Base-by-base conservation (phyloP, 371 early-diverging fungal species). In the Mortierella sp. region DNA sequence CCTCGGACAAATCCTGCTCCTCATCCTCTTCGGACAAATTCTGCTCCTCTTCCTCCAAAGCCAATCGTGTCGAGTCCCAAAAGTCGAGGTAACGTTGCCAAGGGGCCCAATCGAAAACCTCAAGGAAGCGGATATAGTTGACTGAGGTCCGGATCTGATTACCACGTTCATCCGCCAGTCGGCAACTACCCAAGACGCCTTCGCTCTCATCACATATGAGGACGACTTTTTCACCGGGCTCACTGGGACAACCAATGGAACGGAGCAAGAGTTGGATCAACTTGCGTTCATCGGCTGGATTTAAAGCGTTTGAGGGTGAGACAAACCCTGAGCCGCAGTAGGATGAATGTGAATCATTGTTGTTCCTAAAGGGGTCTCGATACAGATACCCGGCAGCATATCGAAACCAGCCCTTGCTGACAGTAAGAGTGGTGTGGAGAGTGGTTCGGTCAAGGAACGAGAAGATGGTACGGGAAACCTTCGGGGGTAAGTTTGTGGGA, bases 91-190 rank as follows among this genome's bases (percentile, higher is more conserved):
- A 63, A 3, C 64, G 64, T n/a, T 50, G 24, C 64, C 55, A 63
- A 3, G 64, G 64, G 17, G 64, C 64, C 64, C 64, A 63, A 17
- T 63, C 64, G 24, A 63, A 50, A 12, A 63, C 56, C 50, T 63
- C 64, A 11, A 63, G 64, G 26, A 63, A 50, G 11, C 43, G 56
- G 30, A 63, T 56, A 32, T 63, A 63, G 32, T 63, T 63, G 43
- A 47, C 49, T 2, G 56, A 54, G 55, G 56, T 55, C 15, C 32
- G 55, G 32, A 63, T 56, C 34, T 39, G 21, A 11, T 39, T n/a
- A 4, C 64, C 64, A 15, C 28, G 4, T 4, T 23, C 21, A 42
- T 50, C 56, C 17, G 50, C 37, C 21, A 50, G n/a, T 11, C 12
- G 48, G 21, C 62, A 54, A 6, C 27, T 0, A 1, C 48, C 52